phyloP scores from a whole-genome alignment of 129 eudicot genomes.

The Deinandra increscens region DNA sequence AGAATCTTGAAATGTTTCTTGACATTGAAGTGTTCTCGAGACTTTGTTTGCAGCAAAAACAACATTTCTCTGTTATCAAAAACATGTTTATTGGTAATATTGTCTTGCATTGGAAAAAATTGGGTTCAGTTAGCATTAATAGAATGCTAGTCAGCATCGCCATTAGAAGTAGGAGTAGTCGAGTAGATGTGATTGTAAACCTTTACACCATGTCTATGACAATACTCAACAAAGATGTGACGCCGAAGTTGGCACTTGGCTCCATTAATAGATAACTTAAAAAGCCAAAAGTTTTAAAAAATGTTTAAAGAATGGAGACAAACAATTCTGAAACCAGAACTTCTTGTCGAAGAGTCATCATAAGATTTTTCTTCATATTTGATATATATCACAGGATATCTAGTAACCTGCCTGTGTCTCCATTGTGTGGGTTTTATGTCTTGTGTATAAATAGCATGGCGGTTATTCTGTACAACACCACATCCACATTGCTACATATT shows the following conservation, averaged over 20 bases:
- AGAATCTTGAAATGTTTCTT: neutral
- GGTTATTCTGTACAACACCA: neutral
- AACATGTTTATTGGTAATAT: neutral
- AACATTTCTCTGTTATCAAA: neutral
- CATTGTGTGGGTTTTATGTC: conserved; percentile 1
- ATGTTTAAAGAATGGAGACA: too few species aligned
- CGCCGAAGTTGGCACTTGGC: neutral
- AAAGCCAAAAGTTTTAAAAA: too few species aligned
- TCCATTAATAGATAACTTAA: too few species aligned
- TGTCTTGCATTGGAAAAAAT: neutral
- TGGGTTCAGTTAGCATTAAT: neutral
- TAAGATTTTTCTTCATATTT: too few species aligned
- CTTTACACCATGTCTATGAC: too few species aligned
- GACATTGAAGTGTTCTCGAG: neutral
- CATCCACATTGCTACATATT: neutral
- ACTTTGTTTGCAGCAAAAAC: neutral
- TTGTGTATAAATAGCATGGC: neutral
- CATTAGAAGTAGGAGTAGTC: neutral
- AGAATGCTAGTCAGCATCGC: too few species aligned
- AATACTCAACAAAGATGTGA: neutral
- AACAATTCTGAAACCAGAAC: too few species aligned
- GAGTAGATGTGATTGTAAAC: neutral
- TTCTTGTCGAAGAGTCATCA: too few species aligned
- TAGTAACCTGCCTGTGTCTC: neutral
- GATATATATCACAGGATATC: neutral